These are phyloP conservation scores for Talaromyces sp. DNA, from an alignment of 2,329 filamentous ascomycete genomes.

Conservation along the genomic window DNA sequence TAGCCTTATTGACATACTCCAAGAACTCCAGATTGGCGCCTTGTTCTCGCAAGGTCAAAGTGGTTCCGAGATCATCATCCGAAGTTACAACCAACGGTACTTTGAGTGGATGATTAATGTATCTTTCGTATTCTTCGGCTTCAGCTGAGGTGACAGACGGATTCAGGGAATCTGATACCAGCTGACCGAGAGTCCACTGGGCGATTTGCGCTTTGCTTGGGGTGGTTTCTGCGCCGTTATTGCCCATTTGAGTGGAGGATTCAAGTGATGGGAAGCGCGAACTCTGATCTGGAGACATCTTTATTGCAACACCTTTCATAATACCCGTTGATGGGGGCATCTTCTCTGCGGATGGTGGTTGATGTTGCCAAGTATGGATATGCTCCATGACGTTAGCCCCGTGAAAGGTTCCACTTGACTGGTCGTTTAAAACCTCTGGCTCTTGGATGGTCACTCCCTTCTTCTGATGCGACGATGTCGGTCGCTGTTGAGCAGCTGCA, in stretches of 20 bases:
- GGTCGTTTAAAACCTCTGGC: slow-evolving; percentile 50
- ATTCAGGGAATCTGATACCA: slow-evolving; percentile 80
- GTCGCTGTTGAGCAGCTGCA: slow-evolving; percentile 23
- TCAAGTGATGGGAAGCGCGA: slow-evolving; percentile 21
- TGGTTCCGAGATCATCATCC: slow-evolving; percentile 37
- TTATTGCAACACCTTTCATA: slow-evolving; percentile 50
- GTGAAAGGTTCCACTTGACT: slow-evolving; percentile 35
- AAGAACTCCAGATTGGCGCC: slow-evolving; percentile 63
- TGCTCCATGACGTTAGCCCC: slow-evolving; percentile 21
- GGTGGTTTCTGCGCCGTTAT: slow-evolving; percentile 42
- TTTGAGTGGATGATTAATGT: slow-evolving; percentile 83
- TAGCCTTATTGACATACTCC: slow-evolving; percentile 71
- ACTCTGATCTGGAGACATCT: slow-evolving; percentile 22
- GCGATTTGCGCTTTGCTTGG: slow-evolving; percentile 74
- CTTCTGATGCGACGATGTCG: slow-evolving; percentile 41
- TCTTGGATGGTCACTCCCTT: slow-evolving; percentile 70
- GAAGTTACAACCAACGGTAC: slow-evolving; percentile 64
- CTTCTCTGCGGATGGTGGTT: slow-evolving; percentile 34
- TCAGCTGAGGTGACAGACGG: slow-evolving; percentile 75
- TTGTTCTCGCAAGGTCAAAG: slow-evolving; percentile 33
- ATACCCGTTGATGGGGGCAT: slow-evolving; percentile 45
- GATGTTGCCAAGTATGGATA: slow-evolving; percentile 29
- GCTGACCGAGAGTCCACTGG: slow-evolving; percentile 83
- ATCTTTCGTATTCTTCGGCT: slow-evolving; percentile 80
- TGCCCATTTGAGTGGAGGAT: slow-evolving; percentile 46